These are phyloP conservation scores for Aspergillus quadrilineatus DNA, from an alignment of 2,329 filamentous ascomycete genomes.

Conservation along the genomic window DNA sequence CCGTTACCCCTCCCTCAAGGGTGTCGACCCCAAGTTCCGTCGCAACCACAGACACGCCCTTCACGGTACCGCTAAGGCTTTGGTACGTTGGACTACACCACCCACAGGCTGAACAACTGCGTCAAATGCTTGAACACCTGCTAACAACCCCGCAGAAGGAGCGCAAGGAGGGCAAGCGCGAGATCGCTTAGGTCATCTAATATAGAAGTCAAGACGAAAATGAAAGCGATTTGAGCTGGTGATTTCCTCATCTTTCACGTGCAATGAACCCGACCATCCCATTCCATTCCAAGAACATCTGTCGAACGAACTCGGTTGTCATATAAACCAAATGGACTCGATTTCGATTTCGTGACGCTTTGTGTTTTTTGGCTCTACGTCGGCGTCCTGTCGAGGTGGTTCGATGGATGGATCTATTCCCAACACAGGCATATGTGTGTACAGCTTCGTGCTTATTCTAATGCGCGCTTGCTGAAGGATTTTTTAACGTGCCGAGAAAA, in stretches of 20 bases:
- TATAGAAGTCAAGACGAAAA: conserved; percentile 30
- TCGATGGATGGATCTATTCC: conserved; percentile 5
- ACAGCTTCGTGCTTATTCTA: conserved; percentile 61
- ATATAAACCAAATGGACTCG: conserved; percentile 27
- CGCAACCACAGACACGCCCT: conserved; percentile 99
- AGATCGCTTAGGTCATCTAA: conserved; percentile 66
- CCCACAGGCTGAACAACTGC: background rate
- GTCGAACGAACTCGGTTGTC: conserved; percentile 22
- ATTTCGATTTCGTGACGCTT: conserved; percentile 22
- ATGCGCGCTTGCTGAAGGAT: conserved; percentile 68
- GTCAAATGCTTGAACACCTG: conserved; percentile 4
- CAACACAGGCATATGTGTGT: conserved; percentile 65
- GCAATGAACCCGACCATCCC: conserved; percentile 27
- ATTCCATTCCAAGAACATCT: conserved; percentile 9
- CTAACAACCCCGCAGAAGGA: conserved; percentile 72
- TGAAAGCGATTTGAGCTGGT: conserved; percentile 36
- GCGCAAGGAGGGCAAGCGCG: conserved; percentile 92
- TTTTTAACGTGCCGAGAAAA: conserved; percentile 63
- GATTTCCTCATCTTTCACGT: conserved; percentile 26
- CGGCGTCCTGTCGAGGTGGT: background rate
- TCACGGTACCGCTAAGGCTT: conserved; percentile 95
- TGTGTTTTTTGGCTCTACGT: conserved; percentile 2
- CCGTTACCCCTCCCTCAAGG: conserved; percentile 98
- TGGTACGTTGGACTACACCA: conserved; percentile 63
- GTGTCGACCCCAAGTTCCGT: conserved; percentile 99